Base-by-base conservation (phyloP, 2,329 filamentous ascomycete species). In the Fusarium humuli region DNA sequence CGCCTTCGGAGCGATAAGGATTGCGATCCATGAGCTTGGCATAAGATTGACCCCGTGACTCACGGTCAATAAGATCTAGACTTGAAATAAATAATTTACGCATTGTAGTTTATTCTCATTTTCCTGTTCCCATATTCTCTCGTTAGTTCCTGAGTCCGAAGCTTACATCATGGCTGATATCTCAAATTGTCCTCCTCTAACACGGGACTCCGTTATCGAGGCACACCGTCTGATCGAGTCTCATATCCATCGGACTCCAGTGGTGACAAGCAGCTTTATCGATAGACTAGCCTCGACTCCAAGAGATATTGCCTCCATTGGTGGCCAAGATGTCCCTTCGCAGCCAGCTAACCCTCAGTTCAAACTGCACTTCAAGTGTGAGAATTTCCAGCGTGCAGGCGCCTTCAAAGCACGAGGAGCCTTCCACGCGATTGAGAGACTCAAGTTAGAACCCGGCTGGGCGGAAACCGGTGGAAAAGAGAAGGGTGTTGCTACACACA, bases 381-480 rank as follows among this genome's bases (percentile, higher is more conserved):
- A 57, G 2, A 57, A 57, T 16, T 57, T 57, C 8, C 55, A 57
- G 22, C 55, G 45, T 8, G 25, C 45, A 7, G 55, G 55, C 1
- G 55, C 55, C 0, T 57, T 57, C 9, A 57, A 57, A 20, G 55
- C 55, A 20, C 16, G 55, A 20, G 55, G 55, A 1, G 55, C 55
- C 2, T 57, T 57, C 3, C 55, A 57, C 2, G 55, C 55, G 1
- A 57, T 57, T 10, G 55, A 57, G 4, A n/a, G 45, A 32, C 18
- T 57, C 9, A 57, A 57, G 5, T 9, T 52, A 25, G 55, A 57
- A 2, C 55, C 45, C 3, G 55, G 55, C 3, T 57, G 55, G 55
- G 16, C 37, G 3, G 45, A 57, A 13, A 25, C 10, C 16, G 25
- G 45, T 6, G 55, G 55, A 0, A 57, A 41, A 7, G 32, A 41